Evolutionary conservation across 805 yeast species (phyloP).

Genomic region (Barnettozyma sucrosica): DNA sequence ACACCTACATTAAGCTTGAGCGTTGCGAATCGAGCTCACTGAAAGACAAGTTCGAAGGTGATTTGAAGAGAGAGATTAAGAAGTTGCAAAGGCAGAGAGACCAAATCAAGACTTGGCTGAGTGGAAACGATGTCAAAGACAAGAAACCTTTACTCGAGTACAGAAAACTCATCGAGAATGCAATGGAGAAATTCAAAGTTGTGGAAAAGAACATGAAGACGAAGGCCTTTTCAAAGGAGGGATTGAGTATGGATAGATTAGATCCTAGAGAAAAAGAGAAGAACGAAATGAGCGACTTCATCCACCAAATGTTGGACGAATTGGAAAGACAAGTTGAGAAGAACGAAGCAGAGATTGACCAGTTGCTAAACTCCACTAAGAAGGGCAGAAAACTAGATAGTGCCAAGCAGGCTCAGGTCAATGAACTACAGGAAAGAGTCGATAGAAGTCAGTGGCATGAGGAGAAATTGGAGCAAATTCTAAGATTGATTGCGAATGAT

Average conservation of each 20-base stretch:
- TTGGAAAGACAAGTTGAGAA: constrained; percentile 75
- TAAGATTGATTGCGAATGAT: constrained; percentile 74
- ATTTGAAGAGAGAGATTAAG: constrained; percentile 90
- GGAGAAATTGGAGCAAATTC: constrained; percentile 67
- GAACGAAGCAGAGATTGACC: constrained; percentile 65
- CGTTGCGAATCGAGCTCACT: constrained; percentile 79
- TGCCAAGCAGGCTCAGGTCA: constrained; percentile 49
- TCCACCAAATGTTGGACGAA: constrained; percentile 70
- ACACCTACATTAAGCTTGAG: constrained; percentile 77
- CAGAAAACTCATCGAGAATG: constrained; percentile 59
- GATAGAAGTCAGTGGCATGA: constrained; percentile 79
- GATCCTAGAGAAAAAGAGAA: constrained; percentile 82
- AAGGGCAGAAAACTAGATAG: constrained; percentile 55
- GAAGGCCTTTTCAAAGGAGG: constrained; percentile 91
- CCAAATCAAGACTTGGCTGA: constrained; percentile 91
- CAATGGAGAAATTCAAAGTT: constrained; percentile 94
- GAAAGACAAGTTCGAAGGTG: constrained; percentile 89
- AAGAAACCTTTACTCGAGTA: constrained; percentile 78
- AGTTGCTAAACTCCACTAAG: constrained; percentile 43
- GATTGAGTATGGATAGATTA: constrained; percentile 63
- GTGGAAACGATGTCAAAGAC: constrained; percentile 87
- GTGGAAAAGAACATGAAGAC: constrained; percentile 91
- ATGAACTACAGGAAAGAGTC: constrained; percentile 54
- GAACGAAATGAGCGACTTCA: constrained; percentile 62
- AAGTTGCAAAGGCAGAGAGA: constrained; percentile 90